Evolutionary conservation across 1,284 basidiomycete species (phyloP), one percentile per base, ranked within the genome.

Genomic region (Tylopilus orsonianus): DNA sequence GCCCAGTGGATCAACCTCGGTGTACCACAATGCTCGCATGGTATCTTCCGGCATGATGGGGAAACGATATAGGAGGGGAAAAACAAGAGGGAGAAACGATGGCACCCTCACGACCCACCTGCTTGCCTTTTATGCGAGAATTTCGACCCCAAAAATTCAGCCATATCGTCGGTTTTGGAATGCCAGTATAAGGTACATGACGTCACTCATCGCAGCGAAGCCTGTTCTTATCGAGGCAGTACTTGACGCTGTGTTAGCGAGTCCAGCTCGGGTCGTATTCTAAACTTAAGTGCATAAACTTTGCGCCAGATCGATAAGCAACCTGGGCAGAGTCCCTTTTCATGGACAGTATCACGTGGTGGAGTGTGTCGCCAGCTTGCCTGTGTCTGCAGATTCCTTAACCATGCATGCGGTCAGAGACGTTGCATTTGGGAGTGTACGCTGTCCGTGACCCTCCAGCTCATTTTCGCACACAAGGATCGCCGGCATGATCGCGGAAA

Each of bases 401-500:
- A 60, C 64, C 8, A 51, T 70, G 26, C 69, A 69, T 26, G 80
- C 75, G 14, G 66, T 70, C 16, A 80, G 79, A 62, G 81, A 83
- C 56, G 76, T 85, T 49, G 58, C 71, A 13, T 84, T 80, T 59
- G 82, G 81, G 48, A 80, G 78, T 60, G 79, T 81, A 54, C 49
- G 77, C 20, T 37, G 50, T 47, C 16, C 34, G 18, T 40, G 16
- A 30, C 26, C n/a, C 20, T 35, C 29, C 18, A 14, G 9, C 27
- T 24, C 19, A 44, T 23, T 26, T 48, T 45, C 46, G 32, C 50
- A 49, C 33, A 39, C 19, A 20, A n/a, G n/a, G 87, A 66, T 79
- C 16, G 87, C 90, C 32, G 89, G 90, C n/a, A 88, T 92, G 73
- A 73, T 79, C 9, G 85, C 89, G 27, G 90, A 92, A 70, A 75